Conservation (phyloP, 345 rosid genomes). For the Schrenkiella parvula region DNA sequence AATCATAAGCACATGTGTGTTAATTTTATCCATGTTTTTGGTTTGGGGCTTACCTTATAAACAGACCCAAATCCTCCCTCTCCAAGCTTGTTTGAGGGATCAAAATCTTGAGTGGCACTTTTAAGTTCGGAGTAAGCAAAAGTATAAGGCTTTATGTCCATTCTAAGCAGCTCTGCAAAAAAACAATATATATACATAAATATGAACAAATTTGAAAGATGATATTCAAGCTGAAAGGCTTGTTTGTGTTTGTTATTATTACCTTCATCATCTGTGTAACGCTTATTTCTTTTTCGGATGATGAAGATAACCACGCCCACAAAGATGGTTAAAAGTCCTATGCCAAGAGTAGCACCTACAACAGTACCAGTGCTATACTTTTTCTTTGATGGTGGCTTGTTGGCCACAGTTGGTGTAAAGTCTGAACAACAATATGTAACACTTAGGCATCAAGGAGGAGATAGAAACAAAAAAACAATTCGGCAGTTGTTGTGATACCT, state of each 20-base stretch:
- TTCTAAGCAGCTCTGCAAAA: constrained; percentile 43
- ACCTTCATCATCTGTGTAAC: constrained; percentile 55
- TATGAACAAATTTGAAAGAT: neutral
- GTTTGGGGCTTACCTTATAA: constrained; percentile 40
- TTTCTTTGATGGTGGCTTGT: neutral
- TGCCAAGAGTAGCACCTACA: neutral
- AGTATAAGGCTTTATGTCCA: constrained; percentile 52
- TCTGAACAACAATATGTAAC: neutral
- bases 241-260: neutral
- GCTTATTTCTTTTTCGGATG: constrained; percentile 34
- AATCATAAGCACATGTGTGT: neutral
- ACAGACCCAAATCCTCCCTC: constrained; percentile 83
- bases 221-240: neutral
- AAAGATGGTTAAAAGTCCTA: constrained; percentile 33
- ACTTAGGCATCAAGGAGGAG: neutral
- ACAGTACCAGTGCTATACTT: neutral
- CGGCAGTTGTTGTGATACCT: constrained; percentile 29
- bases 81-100: constrained; percentile 58
- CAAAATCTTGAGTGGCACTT: constrained; percentile 55
- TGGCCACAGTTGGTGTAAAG: neutral
- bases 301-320: constrained; percentile 28
- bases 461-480: neutral
- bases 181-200: too few species aligned
- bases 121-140: constrained; percentile 56
- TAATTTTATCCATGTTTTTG: neutral